Base-by-base conservation (phyloP, 2,329 filamentous ascomycete genomes). In the Hymenoscyphus scutula region DNA sequence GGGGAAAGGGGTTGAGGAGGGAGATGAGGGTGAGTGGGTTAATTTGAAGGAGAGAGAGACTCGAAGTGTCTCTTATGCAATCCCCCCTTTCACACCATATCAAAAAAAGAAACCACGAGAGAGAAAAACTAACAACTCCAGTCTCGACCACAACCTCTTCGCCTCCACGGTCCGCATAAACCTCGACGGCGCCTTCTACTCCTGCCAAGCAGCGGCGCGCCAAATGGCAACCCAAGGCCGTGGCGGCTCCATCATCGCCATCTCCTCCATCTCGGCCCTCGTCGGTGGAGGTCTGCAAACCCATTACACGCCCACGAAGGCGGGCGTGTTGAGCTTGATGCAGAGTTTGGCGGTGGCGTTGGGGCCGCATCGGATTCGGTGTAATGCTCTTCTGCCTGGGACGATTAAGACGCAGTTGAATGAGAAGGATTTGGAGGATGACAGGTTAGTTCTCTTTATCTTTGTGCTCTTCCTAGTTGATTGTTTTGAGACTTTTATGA, bases 251-350 rank as follows among this genome's bases (percentile, higher is more conserved):
- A 95, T 97, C 71, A 94, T 92, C 67, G 89, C 84, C 60, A 81
- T 93, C 45, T 88, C 84, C 7, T 89, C 86, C 67, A 91, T 92
- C 71, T 87, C 83, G 19, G 90, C 89, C 0, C 82, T 92, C 13
- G 89, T 92, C 0, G 92, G 92, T 41, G 92, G 91, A 53, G 90
- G 88, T 0, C 80, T 82, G 55, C 92, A 96, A 78, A 88, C 86
- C 29, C 92, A 96, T 74, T 96, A 96, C 77, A 96, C 92, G 17
- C 90, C 92, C 10, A 96, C 92, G 17, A 96, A 96, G 76, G 91
- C 92, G 0, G 92, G 91, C 2, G 83, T 96, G 2, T 74, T 91
- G 41, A 90, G 86, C 55, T 80, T 96, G 53, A 95, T 96, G 85
- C 92, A 96, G 78, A 91, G 88, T 67, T 87, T 86, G 41, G 92